Percentiles rank a stretch among this genome's conserved stretches.
Conservation (phyloP, 2,329 filamentous ascomycete species). For the Furcasterigmium sp. region DNA sequence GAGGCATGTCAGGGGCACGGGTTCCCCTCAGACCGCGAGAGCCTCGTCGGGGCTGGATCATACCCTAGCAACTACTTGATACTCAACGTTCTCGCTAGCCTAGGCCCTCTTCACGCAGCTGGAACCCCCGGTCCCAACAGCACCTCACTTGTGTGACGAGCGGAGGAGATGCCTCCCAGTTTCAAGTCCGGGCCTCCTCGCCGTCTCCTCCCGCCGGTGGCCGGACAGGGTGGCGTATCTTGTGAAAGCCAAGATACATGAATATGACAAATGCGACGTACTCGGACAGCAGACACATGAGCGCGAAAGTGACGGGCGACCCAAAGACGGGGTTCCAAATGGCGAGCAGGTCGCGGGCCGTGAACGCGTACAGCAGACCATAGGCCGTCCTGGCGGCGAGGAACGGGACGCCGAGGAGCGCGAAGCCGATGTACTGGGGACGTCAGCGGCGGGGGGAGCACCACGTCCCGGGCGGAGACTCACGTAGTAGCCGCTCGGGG, state of each 20-base stretch:
- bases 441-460: not conserved
- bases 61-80: too few species aligned
- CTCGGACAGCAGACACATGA: slow-evolving; percentile 13
- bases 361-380: slow-evolving; percentile 14
- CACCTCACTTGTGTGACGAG: too few species aligned
- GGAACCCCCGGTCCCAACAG: too few species aligned
- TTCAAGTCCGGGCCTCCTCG: too few species aligned
- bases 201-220: too few species aligned
- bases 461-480: not conserved
- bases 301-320: slow-evolving; percentile 10
- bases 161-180: too few species aligned
- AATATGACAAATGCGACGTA: slow-evolving; percentile 9
- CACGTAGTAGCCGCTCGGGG: slow-evolving; percentile 13
- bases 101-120: too few species aligned
- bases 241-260: slow-evolving; percentile 6
- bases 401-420: slow-evolving; percentile 14
- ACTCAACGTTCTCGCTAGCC: too few species aligned
- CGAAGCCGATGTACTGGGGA: slow-evolving; percentile 6
- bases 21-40: too few species aligned
- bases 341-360: not conserved
- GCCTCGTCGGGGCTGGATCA: too few species aligned
- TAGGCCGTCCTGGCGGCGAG: slow-evolving; percentile 15
- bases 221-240: not conserved
- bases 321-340: slow-evolving; percentile 10
- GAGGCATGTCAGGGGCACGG: too few species aligned